These are phyloP conservation scores for Lentinus brumalis DNA, from an alignment of 768 basidiomycete genomes.

Conservation along the genomic window DNA sequence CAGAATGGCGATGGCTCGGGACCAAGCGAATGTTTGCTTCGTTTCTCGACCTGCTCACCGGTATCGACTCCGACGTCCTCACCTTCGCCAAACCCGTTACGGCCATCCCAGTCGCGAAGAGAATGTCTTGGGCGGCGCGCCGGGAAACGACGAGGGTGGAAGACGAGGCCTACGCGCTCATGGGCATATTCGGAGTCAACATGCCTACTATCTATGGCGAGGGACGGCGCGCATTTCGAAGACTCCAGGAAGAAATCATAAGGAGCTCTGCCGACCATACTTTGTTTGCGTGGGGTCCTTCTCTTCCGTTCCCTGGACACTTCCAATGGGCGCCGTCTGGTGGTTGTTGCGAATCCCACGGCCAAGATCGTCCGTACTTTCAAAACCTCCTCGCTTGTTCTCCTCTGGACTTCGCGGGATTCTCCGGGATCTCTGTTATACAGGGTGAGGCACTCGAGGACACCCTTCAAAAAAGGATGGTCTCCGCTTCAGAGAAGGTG, in stretches of 20 bases:
- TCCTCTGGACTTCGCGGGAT: too few relatives aligned
- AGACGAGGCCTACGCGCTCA: constrained; percentile 7
- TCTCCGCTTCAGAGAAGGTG: too few relatives aligned
- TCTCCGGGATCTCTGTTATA: too few relatives aligned
- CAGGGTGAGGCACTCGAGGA: too few relatives aligned
- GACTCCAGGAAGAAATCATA: neutral
- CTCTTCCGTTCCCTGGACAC: neutral
- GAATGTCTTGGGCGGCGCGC: constrained; percentile 1
- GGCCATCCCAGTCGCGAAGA: neutral
- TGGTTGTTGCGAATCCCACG: too few relatives aligned
- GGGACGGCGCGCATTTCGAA: neutral
- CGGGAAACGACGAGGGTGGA: constrained; percentile 5
- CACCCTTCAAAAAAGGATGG: too few relatives aligned
- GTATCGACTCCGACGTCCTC: neutral
- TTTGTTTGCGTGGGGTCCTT: neutral
- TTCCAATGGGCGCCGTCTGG: too few relatives aligned
- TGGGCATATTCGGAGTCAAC: constrained; percentile 4
- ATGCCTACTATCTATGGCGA: constrained; percentile 14
- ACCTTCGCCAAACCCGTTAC: too few relatives aligned
- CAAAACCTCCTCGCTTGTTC: too few relatives aligned
- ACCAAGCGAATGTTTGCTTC: neutral
- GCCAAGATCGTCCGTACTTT: too few relatives aligned
- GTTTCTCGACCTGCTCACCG: neutral
- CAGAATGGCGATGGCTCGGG: neutral
- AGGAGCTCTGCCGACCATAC: neutral